These are phyloP conservation scores for Lantana camara DNA, from an alignment of 257 asterid genomes.

Conservation along the genomic window DNA sequence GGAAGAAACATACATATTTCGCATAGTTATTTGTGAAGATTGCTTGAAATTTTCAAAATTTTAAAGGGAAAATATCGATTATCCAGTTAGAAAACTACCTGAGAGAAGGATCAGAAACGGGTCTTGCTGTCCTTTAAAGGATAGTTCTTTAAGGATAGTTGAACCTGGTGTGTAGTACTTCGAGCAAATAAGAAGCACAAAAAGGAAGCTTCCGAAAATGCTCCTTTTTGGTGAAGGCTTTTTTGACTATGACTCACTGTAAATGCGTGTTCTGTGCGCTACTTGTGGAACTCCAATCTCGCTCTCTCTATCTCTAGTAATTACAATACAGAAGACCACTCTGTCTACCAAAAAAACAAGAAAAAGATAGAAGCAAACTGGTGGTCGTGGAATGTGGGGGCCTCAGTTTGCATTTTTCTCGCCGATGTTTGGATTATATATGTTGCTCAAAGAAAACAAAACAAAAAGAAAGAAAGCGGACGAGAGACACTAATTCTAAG, in stretches of 20 bases:
- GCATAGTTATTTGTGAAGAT: background rate
- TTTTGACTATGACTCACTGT: slow-evolving; percentile 33
- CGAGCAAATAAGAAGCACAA: slow-evolving; percentile 39
- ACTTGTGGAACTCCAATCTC: slow-evolving; percentile 17
- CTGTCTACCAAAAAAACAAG: slow-evolving; percentile 22
- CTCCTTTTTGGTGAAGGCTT: slow-evolving; percentile 29
- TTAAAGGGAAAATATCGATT: background rate
- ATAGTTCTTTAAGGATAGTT: background rate
- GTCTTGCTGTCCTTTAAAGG: slow-evolving; percentile 11
- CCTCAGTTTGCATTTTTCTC: slow-evolving; percentile 21
- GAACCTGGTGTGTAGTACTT: slow-evolving; percentile 13
- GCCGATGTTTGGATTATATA: slow-evolving; percentile 22
- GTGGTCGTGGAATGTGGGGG: slow-evolving; percentile 31
- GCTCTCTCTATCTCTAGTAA: slow-evolving; percentile 20
- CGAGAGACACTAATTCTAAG: no score
- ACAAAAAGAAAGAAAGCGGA: no score
- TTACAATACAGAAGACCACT: slow-evolving; percentile 24
- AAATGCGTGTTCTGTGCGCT: slow-evolving; percentile 28
- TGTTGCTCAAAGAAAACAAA: no score
- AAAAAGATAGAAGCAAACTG: slow-evolving; percentile 17
- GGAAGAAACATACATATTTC: slow-evolving; percentile 12
- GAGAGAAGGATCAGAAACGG: slow-evolving; percentile 29
- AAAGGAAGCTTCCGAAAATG: slow-evolving; percentile 39
- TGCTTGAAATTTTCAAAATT: background rate
- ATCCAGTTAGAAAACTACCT: slow-evolving; percentile 18